Percentiles rank a stretch among this genome's conserved stretches.
Conservation (phyloP, 495 filamentous ascomycete genomes). For the Ascodesmis nigricans region DNA sequence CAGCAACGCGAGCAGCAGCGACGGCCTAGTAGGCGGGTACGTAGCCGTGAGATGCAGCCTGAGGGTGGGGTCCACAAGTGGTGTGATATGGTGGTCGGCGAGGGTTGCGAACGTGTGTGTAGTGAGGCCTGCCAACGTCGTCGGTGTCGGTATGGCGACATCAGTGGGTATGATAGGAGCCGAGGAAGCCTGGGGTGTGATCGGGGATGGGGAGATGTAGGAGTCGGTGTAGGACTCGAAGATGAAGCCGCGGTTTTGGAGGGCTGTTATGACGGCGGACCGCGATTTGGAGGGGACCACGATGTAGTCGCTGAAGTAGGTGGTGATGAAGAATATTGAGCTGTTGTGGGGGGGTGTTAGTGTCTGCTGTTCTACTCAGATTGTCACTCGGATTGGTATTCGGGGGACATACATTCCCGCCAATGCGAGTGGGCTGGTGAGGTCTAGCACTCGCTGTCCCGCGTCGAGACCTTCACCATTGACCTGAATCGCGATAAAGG, state of each 20-base stretch:
- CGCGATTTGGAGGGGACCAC: slow-evolving; percentile 60
- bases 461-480: slow-evolving; percentile 75
- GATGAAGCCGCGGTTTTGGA: slow-evolving; percentile 66
- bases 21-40: no score
- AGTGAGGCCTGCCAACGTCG: slow-evolving; percentile 57
- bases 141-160: slow-evolving; percentile 46
- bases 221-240: slow-evolving; percentile 43
- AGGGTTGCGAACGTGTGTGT: slow-evolving; percentile 57
- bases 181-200: no score
- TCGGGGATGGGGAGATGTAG: slow-evolving; percentile 40
- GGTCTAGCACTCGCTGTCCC: slow-evolving; percentile 75
- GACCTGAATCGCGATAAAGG: slow-evolving; percentile 73
- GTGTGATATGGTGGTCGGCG: slow-evolving; percentile 48
- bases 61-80: slow-evolving; percentile 42
- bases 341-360: slow-evolving; percentile 21
- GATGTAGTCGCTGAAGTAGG: slow-evolving; percentile 95
- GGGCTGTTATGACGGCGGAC: slow-evolving; percentile 45
- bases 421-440: slow-evolving; percentile 76
- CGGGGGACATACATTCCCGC: slow-evolving; percentile 50
- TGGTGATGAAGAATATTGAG: slow-evolving; percentile 95
- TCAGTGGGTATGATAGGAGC: slow-evolving; percentile 28
- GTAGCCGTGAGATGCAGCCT: no score
- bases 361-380: not conserved
- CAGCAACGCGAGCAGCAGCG: no score
- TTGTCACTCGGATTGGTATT: not conserved